Conservation (phyloP, 805 yeast genomes). For the Candida corydali region DNA sequence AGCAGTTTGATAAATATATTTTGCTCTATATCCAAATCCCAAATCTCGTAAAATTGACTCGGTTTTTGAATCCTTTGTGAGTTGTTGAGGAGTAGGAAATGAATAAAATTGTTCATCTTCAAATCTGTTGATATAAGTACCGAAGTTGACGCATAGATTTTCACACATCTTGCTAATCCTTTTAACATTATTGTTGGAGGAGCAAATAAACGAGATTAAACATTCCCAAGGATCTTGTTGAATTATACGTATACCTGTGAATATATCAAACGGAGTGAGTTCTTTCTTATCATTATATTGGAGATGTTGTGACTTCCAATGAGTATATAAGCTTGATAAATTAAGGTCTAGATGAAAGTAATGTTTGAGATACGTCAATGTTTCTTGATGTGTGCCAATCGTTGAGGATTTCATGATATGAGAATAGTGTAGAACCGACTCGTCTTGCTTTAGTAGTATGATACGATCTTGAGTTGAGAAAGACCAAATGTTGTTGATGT, state of each 20-base stretch:
- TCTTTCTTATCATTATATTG: slow-evolving; percentile 34
- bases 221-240: slow-evolving; percentile 98
- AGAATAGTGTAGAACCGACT: slow-evolving; percentile 45
- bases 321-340: slow-evolving; percentile 47
- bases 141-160: slow-evolving; percentile 65
- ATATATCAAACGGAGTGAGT: slow-evolving; percentile 30
- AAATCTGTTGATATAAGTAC: slow-evolving; percentile 32
- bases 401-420: slow-evolving; percentile 22
- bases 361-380: slow-evolving; percentile 47
- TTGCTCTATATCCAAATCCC: slow-evolving; percentile 91
- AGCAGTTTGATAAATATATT: slow-evolving; percentile 79
- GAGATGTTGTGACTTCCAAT: slow-evolving; percentile 59
- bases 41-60: slow-evolving; percentile 41
- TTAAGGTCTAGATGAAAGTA: slow-evolving; percentile 68
- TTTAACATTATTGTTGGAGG: slow-evolving; percentile 93
- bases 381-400: slow-evolving; percentile 14
- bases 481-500: slow-evolving; percentile 59
- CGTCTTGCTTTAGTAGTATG: slow-evolving; percentile 61
- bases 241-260: slow-evolving; percentile 75
- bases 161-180: slow-evolving; percentile 93
- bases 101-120: slow-evolving; percentile 60
- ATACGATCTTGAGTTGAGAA: slow-evolving; percentile 58
- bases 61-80: slow-evolving; percentile 25
- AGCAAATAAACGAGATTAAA: slow-evolving; percentile 83
- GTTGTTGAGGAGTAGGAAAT: slow-evolving; percentile 65